Conservation (phyloP, 331 rosid species). For the Dryas integrifolia region DNA sequence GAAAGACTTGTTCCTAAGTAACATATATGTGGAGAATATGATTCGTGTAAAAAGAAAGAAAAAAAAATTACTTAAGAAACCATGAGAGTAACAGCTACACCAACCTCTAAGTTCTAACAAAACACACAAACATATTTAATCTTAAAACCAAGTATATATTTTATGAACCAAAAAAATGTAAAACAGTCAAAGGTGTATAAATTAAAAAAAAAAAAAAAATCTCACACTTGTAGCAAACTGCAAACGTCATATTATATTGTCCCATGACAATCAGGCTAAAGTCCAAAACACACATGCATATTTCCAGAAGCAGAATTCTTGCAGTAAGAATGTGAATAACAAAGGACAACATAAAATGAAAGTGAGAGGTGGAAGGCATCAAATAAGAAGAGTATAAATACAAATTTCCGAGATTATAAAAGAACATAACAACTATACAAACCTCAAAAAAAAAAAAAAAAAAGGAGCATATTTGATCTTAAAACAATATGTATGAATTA, state of each 20-base stretch:
- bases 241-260: background rate
- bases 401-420: too few species aligned
- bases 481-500: too few species aligned
- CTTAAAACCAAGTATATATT: background rate
- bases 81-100: background rate
- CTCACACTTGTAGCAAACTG: background rate
- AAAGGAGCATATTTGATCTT: too few species aligned
- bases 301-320: too few species aligned
- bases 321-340: too few species aligned
- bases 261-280: too few species aligned
- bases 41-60: background rate
- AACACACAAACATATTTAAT: background rate
- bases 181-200: background rate
- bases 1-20: background rate
- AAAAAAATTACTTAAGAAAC: background rate
- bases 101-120: background rate
- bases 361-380: too few species aligned
- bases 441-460: too few species aligned
- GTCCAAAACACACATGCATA: too few species aligned
- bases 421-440: too few species aligned
- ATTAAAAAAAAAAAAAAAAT: background rate
- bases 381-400: too few species aligned
- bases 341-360: too few species aligned
- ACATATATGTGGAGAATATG: background rate
- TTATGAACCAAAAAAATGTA: background rate